phyloP scores from a whole-genome alignment of 306 rosid genomes.

The Abrus pulchellus region DNA sequence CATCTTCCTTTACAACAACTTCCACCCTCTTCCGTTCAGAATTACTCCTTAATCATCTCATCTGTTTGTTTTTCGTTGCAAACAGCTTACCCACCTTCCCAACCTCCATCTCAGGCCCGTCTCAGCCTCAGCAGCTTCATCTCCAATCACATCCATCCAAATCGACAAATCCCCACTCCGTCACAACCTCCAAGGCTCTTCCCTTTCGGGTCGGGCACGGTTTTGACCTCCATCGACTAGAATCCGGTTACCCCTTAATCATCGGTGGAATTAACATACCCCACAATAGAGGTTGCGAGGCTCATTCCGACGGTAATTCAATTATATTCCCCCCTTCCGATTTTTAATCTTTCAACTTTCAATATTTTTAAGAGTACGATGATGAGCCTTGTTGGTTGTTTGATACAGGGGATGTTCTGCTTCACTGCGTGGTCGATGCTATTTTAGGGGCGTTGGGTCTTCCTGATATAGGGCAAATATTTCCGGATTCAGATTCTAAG shows the following conservation, averaged over 20 bases:
- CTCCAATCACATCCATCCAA: slow-evolving; percentile 58
- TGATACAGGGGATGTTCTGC: slow-evolving; percentile 81
- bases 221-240: slow-evolving; percentile 93
- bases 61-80: slow-evolving; percentile 43
- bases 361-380: neutral
- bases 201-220: slow-evolving; percentile 97
- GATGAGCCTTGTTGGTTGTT: slow-evolving; percentile 27
- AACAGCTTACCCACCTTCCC: slow-evolving; percentile 8
- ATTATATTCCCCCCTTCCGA: neutral
- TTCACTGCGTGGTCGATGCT: slow-evolving; percentile 96
- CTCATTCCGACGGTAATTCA: slow-evolving; percentile 89
- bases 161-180: slow-evolving; percentile 48
- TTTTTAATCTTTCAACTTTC: neutral
- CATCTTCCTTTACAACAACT: slow-evolving; percentile 53
- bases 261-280: slow-evolving; percentile 94
- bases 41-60: slow-evolving; percentile 35
- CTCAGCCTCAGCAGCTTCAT: slow-evolving; percentile 44
- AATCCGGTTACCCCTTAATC: slow-evolving; percentile 90
- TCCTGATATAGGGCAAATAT: slow-evolving; percentile 94
- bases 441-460: slow-evolving; percentile 94
- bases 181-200: slow-evolving; percentile 63
- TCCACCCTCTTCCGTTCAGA: slow-evolving; percentile 44
- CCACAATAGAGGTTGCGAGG: slow-evolving; percentile 96
- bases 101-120: slow-evolving; percentile 48
- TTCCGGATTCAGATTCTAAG: slow-evolving; percentile 91